phyloP scores from a whole-genome alignment of 2,329 filamentous ascomycete genomes.

The Colletotrichum kahawae region DNA sequence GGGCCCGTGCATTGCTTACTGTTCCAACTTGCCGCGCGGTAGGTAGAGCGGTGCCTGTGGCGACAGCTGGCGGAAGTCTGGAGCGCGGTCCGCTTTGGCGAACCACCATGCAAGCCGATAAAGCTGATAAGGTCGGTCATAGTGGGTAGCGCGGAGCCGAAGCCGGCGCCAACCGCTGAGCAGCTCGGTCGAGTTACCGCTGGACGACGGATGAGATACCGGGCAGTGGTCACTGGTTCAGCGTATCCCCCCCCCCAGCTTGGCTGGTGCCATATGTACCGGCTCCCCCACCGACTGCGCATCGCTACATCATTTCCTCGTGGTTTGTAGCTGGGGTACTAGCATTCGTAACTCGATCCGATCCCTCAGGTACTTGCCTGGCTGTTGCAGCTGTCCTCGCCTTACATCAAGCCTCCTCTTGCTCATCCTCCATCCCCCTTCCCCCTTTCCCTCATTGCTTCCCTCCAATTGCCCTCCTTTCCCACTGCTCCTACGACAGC shows the following conservation, averaged over 20 bases:
- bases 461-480: background rate
- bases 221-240: background rate
- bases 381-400: background rate
- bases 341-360: background rate
- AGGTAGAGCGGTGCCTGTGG: background rate
- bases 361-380: background rate
- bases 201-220: background rate
- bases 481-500: background rate
- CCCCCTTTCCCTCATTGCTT: background rate
- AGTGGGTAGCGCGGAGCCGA: background rate
- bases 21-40: background rate
- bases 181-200: slow-evolving; percentile 13
- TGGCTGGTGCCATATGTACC: slow-evolving; percentile 9
- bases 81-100: background rate
- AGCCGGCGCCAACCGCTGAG: background rate
- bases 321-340: slow-evolving; percentile 1
- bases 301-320: background rate
- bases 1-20: background rate
- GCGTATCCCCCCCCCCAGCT: background rate
- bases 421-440: background rate
- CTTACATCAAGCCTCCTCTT: background rate
- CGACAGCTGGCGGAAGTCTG: background rate
- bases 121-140: background rate
- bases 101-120: background rate
- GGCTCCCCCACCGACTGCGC: background rate